Conservation (phyloP, 208 protist species). For the Leishmania arabica region DNA sequence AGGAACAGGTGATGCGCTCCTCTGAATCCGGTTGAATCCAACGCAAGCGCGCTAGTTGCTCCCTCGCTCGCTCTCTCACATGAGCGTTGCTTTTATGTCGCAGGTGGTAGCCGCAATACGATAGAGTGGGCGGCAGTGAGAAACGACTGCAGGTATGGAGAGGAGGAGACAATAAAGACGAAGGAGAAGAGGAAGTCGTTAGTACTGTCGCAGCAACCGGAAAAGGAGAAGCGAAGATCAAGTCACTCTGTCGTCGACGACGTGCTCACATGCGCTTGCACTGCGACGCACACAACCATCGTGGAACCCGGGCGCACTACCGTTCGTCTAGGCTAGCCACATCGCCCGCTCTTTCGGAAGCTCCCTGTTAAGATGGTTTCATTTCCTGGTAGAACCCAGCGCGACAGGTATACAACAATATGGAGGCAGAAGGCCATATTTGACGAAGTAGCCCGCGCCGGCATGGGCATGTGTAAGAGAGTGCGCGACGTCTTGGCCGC, state of each 20-base stretch:
- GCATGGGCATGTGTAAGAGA: background rate
- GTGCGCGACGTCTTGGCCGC: background rate
- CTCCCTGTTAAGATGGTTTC: background rate
- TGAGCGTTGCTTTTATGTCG: background rate
- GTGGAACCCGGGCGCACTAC: too few relatives aligned
- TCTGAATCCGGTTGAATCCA: background rate
- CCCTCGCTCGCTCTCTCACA: background rate
- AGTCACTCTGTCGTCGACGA: background rate
- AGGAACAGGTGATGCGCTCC: background rate
- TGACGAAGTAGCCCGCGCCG: too few relatives aligned
- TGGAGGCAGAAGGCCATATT: background rate
- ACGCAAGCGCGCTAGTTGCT: background rate
- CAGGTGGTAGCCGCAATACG: background rate
- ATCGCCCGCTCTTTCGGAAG: background rate
- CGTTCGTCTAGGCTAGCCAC: background rate
- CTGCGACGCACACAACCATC: background rate
- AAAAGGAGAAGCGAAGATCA: background rate
- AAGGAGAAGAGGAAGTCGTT: background rate
- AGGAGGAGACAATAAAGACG: background rate
- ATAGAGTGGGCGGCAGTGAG: background rate
- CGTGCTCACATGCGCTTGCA: background rate
- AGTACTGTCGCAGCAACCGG: background rate
- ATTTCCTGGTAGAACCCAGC: background rate
- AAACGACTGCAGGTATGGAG: background rate
- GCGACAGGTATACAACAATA: background rate